phyloP scores from a whole-genome alignment of 768 basidiomycete species.

The Mycena maculata region DNA sequence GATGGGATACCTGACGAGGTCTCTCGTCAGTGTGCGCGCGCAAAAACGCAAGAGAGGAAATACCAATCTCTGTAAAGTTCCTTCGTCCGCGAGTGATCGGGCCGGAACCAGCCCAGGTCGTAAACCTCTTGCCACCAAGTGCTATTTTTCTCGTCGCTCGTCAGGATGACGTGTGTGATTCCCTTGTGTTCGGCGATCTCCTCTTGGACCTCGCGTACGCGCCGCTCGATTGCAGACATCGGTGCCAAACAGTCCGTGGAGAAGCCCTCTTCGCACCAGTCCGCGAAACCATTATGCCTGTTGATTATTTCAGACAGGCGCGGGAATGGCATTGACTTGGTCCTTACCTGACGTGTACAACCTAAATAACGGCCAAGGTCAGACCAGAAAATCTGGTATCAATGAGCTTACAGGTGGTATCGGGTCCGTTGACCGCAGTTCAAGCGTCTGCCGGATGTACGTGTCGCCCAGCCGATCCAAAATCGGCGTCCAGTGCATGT shows the following conservation, averaged over 20 bases:
- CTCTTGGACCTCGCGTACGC: constrained; percentile 47
- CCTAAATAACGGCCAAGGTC: constrained; percentile 40
- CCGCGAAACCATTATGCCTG: constrained; percentile 50
- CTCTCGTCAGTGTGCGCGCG: neutral
- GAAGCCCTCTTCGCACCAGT: constrained; percentile 40
- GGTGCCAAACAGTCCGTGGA: constrained; percentile 47
- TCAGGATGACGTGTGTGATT: constrained; percentile 50
- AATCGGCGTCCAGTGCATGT: constrained; percentile 44
- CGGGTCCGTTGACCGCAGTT: constrained; percentile 29
- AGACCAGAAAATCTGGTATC: neutral
- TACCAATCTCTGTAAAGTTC: constrained; percentile 43
- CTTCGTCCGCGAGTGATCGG: constrained; percentile 47
- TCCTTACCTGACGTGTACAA: constrained; percentile 48
- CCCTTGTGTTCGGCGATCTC: constrained; percentile 41
- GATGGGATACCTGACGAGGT: constrained; percentile 55
- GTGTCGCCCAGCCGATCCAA: constrained; percentile 39
- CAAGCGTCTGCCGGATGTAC: constrained; percentile 42
- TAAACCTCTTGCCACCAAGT: constrained; percentile 49
- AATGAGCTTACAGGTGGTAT: constrained; percentile 44
- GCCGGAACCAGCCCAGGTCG: constrained; percentile 45
- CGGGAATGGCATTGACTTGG: neutral
- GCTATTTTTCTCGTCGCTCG: constrained; percentile 53
- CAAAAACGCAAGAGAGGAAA: neutral
- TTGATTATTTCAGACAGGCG: neutral
- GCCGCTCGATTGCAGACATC: constrained; percentile 40